phyloP scores from a whole-genome alignment of 2,329 filamentous ascomycete genomes.

The Pseudopyricularia cyperi region DNA sequence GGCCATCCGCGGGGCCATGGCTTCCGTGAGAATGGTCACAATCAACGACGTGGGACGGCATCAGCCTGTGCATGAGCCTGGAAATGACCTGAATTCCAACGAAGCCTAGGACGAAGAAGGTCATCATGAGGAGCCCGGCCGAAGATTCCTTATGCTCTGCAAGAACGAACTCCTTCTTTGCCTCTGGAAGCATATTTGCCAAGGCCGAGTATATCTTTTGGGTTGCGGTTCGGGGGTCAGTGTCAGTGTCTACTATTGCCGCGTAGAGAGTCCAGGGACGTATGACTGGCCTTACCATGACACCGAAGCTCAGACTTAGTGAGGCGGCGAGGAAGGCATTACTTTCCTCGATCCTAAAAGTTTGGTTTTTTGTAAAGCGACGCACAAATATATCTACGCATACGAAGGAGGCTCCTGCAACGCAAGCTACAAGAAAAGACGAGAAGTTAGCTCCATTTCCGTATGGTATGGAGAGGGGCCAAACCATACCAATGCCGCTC shows the following conservation, averaged over 20 bases:
- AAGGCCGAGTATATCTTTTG: slow-evolving; percentile 75
- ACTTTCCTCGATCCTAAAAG: slow-evolving; percentile 82
- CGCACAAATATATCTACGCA: slow-evolving; percentile 72
- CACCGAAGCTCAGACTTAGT: slow-evolving; percentile 83
- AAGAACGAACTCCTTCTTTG: slow-evolving; percentile 62
- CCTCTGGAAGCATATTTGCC: slow-evolving; percentile 84
- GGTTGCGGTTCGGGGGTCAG: not conserved
- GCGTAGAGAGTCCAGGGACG: not conserved
- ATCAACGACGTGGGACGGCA: slow-evolving; percentile 69
- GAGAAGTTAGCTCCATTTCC: not conserved
- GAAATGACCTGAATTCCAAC: slow-evolving; percentile 65
- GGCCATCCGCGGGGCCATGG: slow-evolving; percentile 11
- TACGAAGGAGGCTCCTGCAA: slow-evolving; percentile 71
- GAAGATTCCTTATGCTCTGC: slow-evolving; percentile 52
- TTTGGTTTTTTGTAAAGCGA: slow-evolving; percentile 55
- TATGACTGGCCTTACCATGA: slow-evolving; percentile 58
- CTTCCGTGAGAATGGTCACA: slow-evolving; percentile 60
- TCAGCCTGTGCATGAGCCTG: slow-evolving; percentile 55
- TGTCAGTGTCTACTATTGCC: not conserved
- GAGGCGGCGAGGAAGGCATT: slow-evolving; percentile 79
- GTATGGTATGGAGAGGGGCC: not conserved
- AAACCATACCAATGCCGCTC: slow-evolving; percentile 53
- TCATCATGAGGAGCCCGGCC: slow-evolving; percentile 58
- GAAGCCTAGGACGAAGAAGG: slow-evolving; percentile 58
- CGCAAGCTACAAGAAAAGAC: slow-evolving; percentile 34